Evolutionary conservation across 2,329 filamentous ascomycete species (phyloP).

Genomic region (Thielaviopsis cerberus): DNA sequence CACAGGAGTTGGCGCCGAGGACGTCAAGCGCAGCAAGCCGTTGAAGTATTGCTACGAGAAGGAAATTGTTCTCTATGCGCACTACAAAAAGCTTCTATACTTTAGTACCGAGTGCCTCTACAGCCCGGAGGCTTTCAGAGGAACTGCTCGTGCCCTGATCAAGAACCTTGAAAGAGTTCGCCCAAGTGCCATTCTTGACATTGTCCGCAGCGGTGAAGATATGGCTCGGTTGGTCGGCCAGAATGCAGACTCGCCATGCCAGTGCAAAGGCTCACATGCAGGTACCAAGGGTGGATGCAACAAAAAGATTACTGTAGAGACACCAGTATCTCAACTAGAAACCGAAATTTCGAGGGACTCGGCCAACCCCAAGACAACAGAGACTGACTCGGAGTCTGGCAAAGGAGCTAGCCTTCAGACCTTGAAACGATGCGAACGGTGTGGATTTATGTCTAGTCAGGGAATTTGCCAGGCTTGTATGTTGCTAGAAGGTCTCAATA

Average conservation of each 20-base stretch:
- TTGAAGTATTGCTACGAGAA: constrained; percentile 98
- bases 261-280: neutral
- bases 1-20: constrained; percentile 56
- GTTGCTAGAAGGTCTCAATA: constrained; percentile 78
- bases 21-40: constrained; percentile 89
- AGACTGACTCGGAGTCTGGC: constrained; percentile 21
- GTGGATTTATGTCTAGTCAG: constrained; percentile 92
- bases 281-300: neutral
- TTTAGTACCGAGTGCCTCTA: constrained; percentile 98
- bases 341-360: neutral
- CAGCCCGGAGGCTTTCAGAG: constrained; percentile 88
- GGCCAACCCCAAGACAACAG: neutral
- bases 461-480: constrained; percentile 84
- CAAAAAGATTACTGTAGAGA: constrained; percentile 15
- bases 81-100: constrained; percentile 92
- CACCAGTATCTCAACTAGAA: neutral
- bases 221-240: constrained; percentile 62
- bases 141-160: constrained; percentile 76
- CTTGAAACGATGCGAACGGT: constrained; percentile 67
- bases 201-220: constrained; percentile 86
- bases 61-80: constrained; percentile 92
- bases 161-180: constrained; percentile 88
- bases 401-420: constrained; percentile 32
- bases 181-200: constrained; percentile 84
- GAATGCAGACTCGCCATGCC: neutral